Conservation (phyloP, 805 yeast genomes). For the Nematodospora valgi region DNA sequence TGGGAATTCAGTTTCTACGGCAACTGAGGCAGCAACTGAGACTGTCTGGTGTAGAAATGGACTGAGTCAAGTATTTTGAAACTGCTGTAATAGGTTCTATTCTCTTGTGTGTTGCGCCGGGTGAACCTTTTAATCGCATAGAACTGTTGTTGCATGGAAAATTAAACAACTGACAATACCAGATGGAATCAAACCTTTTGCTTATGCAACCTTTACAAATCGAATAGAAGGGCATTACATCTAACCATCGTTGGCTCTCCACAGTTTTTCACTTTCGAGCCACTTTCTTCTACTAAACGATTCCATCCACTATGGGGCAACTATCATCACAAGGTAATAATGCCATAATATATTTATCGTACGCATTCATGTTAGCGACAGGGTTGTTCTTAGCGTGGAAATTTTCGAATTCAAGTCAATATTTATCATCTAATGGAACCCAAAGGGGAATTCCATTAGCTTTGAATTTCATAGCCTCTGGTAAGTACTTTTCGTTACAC, state of each 20-base stretch:
- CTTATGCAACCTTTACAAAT: not conserved
- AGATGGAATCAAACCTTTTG: conserved; percentile 1
- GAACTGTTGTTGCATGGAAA: conserved; percentile 1
- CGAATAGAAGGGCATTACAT: no score
- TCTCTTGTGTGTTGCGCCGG: no score
- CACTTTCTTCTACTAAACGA: no score
- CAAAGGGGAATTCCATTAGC: conserved; percentile 79
- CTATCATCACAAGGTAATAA: conserved; percentile 39
- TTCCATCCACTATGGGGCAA: conserved; percentile 17
- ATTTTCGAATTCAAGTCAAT: conserved; percentile 51
- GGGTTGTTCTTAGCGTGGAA: conserved; percentile 52
- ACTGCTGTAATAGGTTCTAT: no score
- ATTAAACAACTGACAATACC: not conserved
- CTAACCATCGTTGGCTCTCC: no score
- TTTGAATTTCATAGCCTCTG: conserved; percentile 86
- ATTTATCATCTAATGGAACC: conserved; percentile 76
- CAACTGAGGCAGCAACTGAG: no score
- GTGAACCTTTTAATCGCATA: conserved; percentile 9
- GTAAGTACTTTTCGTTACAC: no score
- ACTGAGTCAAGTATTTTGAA: no score
- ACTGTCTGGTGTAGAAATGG: no score
- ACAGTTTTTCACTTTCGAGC: no score
- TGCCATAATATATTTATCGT: conserved; percentile 41
- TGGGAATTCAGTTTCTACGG: no score
- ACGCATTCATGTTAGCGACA: conserved; percentile 37